Evolutionary conservation across 108 stramenopile genomes (phyloP).

Genomic region (Cyclotella choctawhatcheeana): DNA sequence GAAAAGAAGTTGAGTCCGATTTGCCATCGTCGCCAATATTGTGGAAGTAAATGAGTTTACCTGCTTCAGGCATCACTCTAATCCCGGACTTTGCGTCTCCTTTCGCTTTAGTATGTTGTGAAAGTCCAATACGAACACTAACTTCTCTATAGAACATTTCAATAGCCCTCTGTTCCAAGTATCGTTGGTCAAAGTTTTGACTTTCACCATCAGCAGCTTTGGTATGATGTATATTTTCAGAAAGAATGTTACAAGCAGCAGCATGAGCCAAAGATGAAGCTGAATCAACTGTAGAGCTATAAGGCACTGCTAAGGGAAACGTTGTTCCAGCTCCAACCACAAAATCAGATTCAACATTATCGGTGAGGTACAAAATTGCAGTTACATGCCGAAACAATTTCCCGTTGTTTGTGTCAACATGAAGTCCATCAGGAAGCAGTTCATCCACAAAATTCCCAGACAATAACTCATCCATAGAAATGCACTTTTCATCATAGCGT

Average conservation of each 20-base stretch:
- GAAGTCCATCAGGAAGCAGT: slow-evolving; percentile 46
- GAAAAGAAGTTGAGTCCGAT: slow-evolving; percentile 46
- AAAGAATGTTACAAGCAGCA: slow-evolving; percentile 22
- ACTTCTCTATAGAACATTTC: slow-evolving; percentile 14
- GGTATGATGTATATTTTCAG: slow-evolving; percentile 34
- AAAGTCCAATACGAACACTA: background rate
- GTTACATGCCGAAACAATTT: slow-evolving; percentile 50
- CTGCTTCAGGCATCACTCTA: slow-evolving; percentile 47
- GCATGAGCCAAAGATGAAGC: slow-evolving; percentile 2
- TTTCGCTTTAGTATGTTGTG: no score
- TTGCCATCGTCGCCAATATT: slow-evolving; percentile 42
- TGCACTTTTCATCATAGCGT: slow-evolving; percentile 22
- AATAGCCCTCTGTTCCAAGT: slow-evolving; percentile 25
- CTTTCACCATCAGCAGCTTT: slow-evolving; percentile 23
- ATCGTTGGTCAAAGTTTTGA: slow-evolving; percentile 10
- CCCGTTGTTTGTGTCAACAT: slow-evolving; percentile 55
- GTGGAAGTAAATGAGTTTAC: slow-evolving; percentile 46
- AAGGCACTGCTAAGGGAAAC: slow-evolving; percentile 45
- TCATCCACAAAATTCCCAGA: slow-evolving; percentile 17
- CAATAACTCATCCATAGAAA: background rate
- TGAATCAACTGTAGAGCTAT: background rate
- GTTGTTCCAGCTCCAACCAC: slow-evolving; percentile 42
- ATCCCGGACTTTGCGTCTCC: slow-evolving; percentile 16
- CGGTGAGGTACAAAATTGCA: slow-evolving; percentile 50
- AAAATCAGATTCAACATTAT: slow-evolving; percentile 10